A percentile compares a stretch with the other conserved stretches of the same genome.
phyloP scores from a whole-genome alignment of 2,329 filamentous ascomycete genomes.

The Elsinoe australis region DNA sequence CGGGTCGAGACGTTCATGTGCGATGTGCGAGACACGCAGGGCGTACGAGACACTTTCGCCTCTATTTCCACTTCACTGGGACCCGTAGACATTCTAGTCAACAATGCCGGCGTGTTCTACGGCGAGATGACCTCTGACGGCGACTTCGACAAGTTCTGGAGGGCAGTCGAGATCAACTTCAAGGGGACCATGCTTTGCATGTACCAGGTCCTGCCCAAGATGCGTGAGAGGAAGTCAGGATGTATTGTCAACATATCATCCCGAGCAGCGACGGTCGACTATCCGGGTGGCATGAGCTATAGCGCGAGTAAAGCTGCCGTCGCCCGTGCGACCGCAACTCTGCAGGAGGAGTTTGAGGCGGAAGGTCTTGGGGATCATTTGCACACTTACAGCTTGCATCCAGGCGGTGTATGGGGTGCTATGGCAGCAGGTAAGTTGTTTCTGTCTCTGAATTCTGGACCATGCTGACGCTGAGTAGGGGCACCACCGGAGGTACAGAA shows the following conservation, averaged over 20 bases:
- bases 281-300: constrained; percentile 8
- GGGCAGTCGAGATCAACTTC: constrained; percentile 10
- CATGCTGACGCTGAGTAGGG: not conserved
- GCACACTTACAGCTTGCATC: constrained; percentile 3
- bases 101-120: constrained; percentile 15
- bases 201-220: constrained; percentile 5
- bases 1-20: not conserved
- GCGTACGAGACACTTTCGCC: not conserved
- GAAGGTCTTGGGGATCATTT: constrained; percentile 7
- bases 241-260: constrained; percentile 6
- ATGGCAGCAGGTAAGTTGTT: constrained; percentile 1
- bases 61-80: constrained; percentile 2
- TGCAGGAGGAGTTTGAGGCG: constrained; percentile 14
- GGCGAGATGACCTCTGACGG: constrained; percentile 5
- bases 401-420: not conserved
- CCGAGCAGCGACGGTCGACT: constrained; percentile 7
- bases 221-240: constrained; percentile 10
- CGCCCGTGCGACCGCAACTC: constrained; percentile 4
- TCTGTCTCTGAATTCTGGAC: not conserved
- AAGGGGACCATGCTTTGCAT: constrained; percentile 10
- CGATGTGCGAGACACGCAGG: not conserved
- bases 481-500: constrained; percentile 6
- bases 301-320: constrained; percentile 8
- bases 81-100: constrained; percentile 14
- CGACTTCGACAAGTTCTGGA: constrained; percentile 15